phyloP scores from a whole-genome alignment of 2,329 filamentous ascomycete genomes.

The Paecilomyces niveus region DNA sequence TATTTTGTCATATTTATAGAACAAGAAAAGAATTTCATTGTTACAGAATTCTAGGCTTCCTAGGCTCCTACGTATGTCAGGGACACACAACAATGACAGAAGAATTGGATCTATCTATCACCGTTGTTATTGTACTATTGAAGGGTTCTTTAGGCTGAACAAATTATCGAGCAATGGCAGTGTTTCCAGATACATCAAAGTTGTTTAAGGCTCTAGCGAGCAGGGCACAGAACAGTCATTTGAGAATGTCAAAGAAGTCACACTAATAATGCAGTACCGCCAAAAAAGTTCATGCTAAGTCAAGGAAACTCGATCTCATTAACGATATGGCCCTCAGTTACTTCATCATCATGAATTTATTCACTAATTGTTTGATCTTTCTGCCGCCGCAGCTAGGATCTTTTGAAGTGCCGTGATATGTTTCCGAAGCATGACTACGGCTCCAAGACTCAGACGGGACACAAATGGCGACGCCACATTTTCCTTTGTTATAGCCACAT shows the following conservation, averaged over 20 bases:
- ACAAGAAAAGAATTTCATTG: neutral
- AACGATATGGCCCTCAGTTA: neutral
- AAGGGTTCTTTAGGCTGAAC: neutral
- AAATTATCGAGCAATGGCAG: neutral
- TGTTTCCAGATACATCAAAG: neutral
- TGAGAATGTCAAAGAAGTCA: neutral
- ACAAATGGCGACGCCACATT: conserved; percentile 21
- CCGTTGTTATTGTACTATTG: neutral
- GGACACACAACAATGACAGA: neutral
- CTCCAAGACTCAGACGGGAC: conserved; percentile 24
- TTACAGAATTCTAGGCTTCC: neutral
- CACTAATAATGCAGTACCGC: neutral
- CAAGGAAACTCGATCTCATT: neutral
- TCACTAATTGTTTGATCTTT: neutral
- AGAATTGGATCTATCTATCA: neutral
- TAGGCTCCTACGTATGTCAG: neutral
- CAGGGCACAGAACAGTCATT: neutral
- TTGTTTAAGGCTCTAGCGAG: neutral
- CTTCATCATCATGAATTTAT: neutral
- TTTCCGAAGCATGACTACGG: conserved; percentile 24
- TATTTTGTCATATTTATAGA: neutral
- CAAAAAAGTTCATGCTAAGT: neutral
- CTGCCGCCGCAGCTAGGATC: conserved; percentile 8
- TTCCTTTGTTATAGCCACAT: conserved; percentile 8
- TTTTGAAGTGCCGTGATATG: conserved; percentile 19